phyloP scores from a whole-genome alignment of 2,329 filamentous ascomycete species.

The Phaeosphaeria sp. region DNA sequence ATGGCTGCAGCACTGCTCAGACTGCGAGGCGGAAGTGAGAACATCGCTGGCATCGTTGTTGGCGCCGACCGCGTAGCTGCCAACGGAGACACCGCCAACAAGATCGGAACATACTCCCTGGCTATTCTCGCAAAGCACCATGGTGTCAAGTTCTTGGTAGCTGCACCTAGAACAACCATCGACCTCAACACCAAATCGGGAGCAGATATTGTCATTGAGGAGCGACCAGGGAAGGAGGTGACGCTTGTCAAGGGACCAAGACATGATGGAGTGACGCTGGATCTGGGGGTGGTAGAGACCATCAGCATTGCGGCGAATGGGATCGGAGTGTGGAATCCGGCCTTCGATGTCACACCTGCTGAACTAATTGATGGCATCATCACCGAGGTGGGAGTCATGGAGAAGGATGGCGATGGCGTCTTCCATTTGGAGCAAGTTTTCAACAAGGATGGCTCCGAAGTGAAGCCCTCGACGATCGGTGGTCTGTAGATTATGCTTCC shows the following conservation, averaged over 20 bases:
- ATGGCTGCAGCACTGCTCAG: conserved; percentile 91
- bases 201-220: conserved; percentile 84
- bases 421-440: conserved; percentile 66
- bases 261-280: conserved; percentile 67
- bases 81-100: conserved; percentile 98
- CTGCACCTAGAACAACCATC: conserved; percentile 92
- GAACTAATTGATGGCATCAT: conserved; percentile 91
- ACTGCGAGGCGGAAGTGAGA: conserved; percentile 63
- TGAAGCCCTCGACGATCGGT: conserved; percentile 42
- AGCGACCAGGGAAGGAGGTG: conserved; percentile 81
- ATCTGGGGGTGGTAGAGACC: conserved; percentile 68
- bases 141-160: conserved; percentile 91
- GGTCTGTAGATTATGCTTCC: too few relatives aligned
- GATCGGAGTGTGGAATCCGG: conserved; percentile 93
- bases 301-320: conserved; percentile 79
- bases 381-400: conserved; percentile 87
- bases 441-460: conserved; percentile 27
- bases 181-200: conserved; percentile 82
- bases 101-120: conserved; percentile 93
- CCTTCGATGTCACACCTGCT: conserved; percentile 93
- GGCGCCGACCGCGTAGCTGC: conserved; percentile 94
- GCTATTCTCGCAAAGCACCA: conserved; percentile 90
- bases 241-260: conserved; percentile 83
- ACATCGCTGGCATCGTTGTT: conserved; percentile 87
- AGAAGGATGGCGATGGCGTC: conserved; percentile 72